Conservation (phyloP, 1,139 yeast genomes). For the Keqinozyma sinolaborantium region DNA sequence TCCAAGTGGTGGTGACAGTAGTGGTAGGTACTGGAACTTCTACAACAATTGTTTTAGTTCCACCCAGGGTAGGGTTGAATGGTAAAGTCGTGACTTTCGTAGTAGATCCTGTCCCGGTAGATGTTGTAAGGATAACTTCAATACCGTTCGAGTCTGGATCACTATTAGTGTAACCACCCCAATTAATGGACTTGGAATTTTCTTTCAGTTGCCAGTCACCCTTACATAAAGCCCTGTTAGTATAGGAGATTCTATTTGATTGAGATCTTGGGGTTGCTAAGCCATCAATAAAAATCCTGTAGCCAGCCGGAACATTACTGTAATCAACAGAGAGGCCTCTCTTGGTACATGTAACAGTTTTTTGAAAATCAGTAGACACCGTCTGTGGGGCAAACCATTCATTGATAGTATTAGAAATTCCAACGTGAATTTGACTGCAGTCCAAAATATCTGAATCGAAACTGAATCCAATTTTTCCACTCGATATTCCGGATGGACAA, state of each 20-base stretch:
- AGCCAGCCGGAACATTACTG: slow-evolving; percentile 26
- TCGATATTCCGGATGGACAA: slow-evolving; percentile 21
- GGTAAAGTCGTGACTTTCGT: slow-evolving; percentile 19
- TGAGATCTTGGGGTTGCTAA: slow-evolving; percentile 7
- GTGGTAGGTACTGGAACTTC: slow-evolving; percentile 12
- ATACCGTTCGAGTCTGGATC: slow-evolving; percentile 18
- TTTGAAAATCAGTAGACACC: slow-evolving; percentile 3
- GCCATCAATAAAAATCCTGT: slow-evolving; percentile 24
- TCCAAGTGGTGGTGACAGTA: slow-evolving; percentile 9
- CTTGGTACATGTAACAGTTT: slow-evolving; percentile 14
- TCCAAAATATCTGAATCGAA: slow-evolving; percentile 13
- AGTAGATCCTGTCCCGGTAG: slow-evolving; percentile 20
- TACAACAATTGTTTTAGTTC: slow-evolving; percentile 7
- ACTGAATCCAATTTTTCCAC: slow-evolving; percentile 21
- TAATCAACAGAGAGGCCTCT: slow-evolving; percentile 11
- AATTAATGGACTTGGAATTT: slow-evolving; percentile 2
- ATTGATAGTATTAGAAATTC: slow-evolving; percentile 19
- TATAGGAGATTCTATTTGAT: slow-evolving; percentile 4
- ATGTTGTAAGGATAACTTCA: slow-evolving; percentile 17
- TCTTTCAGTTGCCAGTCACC: slow-evolving; percentile 1
- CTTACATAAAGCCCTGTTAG: slow-evolving; percentile 8
- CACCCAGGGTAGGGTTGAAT: slow-evolving; percentile 5
- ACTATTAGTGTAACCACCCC: slow-evolving; percentile 9
- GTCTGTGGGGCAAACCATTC: slow-evolving; percentile 18
- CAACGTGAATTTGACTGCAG: slow-evolving; percentile 18